These are phyloP conservation scores for Mallotus nudiflorus DNA, from an alignment of 345 rosid species.

Conservation along the genomic window DNA sequence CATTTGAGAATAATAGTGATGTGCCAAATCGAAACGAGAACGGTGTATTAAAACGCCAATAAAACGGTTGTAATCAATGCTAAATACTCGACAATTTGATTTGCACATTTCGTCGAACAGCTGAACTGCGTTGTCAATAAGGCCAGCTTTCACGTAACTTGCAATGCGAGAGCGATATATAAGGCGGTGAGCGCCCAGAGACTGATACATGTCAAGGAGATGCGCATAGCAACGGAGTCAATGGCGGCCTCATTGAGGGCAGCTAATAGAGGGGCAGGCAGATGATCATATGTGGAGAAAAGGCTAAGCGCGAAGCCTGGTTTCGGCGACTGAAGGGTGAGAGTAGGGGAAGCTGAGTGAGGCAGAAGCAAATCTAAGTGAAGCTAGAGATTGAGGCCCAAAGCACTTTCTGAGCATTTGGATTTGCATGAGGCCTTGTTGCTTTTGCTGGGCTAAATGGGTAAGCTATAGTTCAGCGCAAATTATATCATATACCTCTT, in stretches of 20 bases:
- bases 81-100: conserved; percentile 69
- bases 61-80: conserved; percentile 82
- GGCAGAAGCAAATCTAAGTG: too few relatives aligned
- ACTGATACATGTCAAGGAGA: conserved; percentile 58
- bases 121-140: conserved; percentile 67
- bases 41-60: conserved; percentile 69
- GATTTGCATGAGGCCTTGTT: too few relatives aligned
- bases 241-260: conserved; percentile 13
- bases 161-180: conserved; percentile 74
- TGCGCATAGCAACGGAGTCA: conserved; percentile 22
- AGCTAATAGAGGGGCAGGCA: background rate
- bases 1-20: conserved; percentile 59
- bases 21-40: conserved; percentile 70
- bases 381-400: too few relatives aligned
- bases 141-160: conserved; percentile 59
- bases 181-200: conserved; percentile 86
- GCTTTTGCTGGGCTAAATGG: too few relatives aligned
- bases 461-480: too few relatives aligned
- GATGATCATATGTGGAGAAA: background rate
- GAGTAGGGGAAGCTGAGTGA: background rate
- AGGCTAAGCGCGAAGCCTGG: background rate
- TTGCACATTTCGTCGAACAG: conserved; percentile 93
- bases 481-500: too few relatives aligned
- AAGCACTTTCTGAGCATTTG: too few relatives aligned
- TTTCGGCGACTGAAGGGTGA: conserved; percentile 8